Conservation (phyloP, 192 early-diverging fungal species). For the Podila epigama region DNA sequence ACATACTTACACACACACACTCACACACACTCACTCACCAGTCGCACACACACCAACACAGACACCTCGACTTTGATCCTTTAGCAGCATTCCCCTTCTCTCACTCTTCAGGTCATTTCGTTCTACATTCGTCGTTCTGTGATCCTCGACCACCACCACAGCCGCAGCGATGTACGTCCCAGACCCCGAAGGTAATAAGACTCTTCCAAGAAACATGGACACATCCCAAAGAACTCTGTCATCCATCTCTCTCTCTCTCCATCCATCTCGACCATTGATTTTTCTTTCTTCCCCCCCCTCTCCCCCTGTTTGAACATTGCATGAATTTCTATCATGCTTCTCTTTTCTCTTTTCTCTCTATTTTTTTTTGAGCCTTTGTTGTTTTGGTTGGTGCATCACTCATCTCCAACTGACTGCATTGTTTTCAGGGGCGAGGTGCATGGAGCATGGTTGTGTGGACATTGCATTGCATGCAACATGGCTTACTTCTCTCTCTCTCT, state of each 20-base stretch:
- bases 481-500: too few relatives aligned
- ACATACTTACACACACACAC: too few relatives aligned
- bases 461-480: too few relatives aligned
- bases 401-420: too few relatives aligned
- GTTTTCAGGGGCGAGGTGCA: too few relatives aligned
- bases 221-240: not conserved
- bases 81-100: not conserved
- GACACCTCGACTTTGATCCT: too few relatives aligned
- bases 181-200: conserved; percentile 33
- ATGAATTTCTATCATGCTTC: not conserved
- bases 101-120: not conserved
- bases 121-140: too few relatives aligned
- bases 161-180: conserved; percentile 28
- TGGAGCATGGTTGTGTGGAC: too few relatives aligned
- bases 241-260: not conserved
- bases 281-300: not conserved
- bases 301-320: not conserved
- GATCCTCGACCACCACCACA: too few relatives aligned
- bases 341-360: not conserved
- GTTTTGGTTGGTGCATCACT: not conserved
- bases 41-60: too few relatives aligned
- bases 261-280: not conserved
- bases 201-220: not conserved
- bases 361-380: not conserved
- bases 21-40: too few relatives aligned